Percentiles rank a stretch among this genome's conserved stretches.
These are phyloP conservation scores for Stramenopiles sp. DNA, from an alignment of 352 stramenopile species.

Conservation along the genomic window DNA sequence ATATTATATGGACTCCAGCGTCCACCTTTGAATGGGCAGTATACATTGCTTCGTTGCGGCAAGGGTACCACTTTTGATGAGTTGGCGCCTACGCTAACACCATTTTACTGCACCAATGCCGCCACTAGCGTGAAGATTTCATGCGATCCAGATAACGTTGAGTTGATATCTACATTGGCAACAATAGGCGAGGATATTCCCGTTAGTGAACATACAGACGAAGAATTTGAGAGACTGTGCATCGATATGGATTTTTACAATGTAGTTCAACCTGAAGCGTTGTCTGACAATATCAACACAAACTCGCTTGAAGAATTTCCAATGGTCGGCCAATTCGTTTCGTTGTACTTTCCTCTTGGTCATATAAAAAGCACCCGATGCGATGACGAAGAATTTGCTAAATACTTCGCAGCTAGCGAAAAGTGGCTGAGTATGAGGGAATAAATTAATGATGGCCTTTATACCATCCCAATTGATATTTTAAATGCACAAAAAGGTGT, in stretches of 20 bases:
- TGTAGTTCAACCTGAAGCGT: neutral
- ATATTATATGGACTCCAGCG: conserved; percentile 36
- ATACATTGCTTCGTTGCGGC: conserved; percentile 30
- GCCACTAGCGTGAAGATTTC: conserved; percentile 31
- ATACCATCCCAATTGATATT: too few relatives aligned
- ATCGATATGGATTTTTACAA: neutral
- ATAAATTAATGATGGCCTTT: too few relatives aligned
- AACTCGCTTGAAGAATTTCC: neutral
- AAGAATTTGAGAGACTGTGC: neutral
- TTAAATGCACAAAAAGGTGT: too few relatives aligned
- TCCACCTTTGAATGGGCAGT: conserved; percentile 27
- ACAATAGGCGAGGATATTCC: neutral
- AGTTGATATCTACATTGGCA: neutral
- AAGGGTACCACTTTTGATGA: conserved; percentile 25
- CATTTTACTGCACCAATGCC: conserved; percentile 39
- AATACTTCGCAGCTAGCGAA: neutral
- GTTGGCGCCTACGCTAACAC: conserved; percentile 29
- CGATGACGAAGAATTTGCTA: neutral
- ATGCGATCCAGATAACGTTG: conserved; percentile 20
- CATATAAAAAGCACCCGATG: neutral
- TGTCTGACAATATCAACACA: neutral
- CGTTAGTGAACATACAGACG: neutral
- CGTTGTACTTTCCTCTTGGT: neutral
- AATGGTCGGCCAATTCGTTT: neutral
- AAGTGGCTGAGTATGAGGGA: neutral